phyloP scores from a whole-genome alignment of 2,329 filamentous ascomycete species.

The Blastomyces emzantsi region DNA sequence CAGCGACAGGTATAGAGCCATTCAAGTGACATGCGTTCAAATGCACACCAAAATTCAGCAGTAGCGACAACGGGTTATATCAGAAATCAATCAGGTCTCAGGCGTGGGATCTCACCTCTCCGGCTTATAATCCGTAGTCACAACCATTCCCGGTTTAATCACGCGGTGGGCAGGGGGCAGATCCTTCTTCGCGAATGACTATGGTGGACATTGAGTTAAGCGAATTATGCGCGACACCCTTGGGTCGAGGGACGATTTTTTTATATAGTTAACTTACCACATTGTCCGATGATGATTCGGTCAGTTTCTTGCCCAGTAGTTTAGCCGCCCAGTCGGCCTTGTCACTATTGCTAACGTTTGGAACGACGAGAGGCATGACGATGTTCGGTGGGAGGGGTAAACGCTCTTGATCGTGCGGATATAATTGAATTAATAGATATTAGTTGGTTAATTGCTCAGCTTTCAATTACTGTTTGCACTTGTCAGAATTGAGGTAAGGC shows the following conservation, averaged over 20 bases:
- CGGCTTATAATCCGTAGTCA: conserved; percentile 35
- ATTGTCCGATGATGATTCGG: conserved; percentile 28
- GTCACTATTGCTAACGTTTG: conserved; percentile 32
- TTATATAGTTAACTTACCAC: conserved; percentile 15
- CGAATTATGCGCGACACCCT: neutral
- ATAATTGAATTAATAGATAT: neutral
- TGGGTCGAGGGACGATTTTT: neutral
- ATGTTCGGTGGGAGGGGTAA: neutral
- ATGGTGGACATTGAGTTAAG: conserved; percentile 6
- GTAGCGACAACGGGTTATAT: neutral
- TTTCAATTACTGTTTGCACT: neutral
- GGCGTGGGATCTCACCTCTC: conserved; percentile 29
- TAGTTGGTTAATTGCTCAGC: neutral
- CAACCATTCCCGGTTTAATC: conserved; percentile 31
- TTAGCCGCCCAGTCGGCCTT: conserved; percentile 38
- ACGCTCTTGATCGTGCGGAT: neutral
- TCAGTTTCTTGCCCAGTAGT: conserved; percentile 40
- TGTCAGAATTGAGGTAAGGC: neutral
- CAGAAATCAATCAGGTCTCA: neutral
- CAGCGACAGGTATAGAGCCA: neutral
- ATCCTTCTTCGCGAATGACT: conserved; percentile 41
- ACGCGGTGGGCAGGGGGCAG: conserved; percentile 38
- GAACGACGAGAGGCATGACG: conserved; percentile 42
- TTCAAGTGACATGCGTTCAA: conserved; percentile 4
- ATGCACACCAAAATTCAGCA: neutral